Percentiles rank a stretch among this genome's conserved stretches.
Evolutionary conservation across 192 early-diverging fungal genomes (phyloP).

Genomic region (Dissophora globulifera): DNA sequence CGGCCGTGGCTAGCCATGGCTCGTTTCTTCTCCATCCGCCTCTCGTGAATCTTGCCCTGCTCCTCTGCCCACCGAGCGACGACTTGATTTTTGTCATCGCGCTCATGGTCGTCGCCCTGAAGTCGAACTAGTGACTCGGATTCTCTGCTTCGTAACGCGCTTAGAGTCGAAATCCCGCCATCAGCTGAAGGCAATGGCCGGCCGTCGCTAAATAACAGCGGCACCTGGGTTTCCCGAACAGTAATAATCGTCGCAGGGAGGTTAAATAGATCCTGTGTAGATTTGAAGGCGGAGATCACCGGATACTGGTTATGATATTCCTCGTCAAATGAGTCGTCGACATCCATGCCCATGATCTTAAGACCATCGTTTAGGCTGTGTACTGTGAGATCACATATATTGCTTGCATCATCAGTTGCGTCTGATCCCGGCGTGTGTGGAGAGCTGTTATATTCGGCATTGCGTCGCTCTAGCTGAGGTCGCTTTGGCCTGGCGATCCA

Average conservation of each 20-base stretch:
- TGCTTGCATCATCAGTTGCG: background rate
- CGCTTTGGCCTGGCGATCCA: too few relatives aligned
- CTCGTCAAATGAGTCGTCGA: constrained; percentile 24
- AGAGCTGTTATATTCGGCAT: too few relatives aligned
- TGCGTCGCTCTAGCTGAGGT: too few relatives aligned
- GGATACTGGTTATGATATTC: constrained; percentile 30
- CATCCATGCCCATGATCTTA: constrained; percentile 1
- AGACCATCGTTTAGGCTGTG: background rate
- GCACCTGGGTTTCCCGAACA: background rate
- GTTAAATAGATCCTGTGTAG: constrained; percentile 20
- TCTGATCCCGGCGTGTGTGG: background rate
- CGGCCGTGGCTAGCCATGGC: background rate
- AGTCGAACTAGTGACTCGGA: background rate
- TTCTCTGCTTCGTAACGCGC: too few relatives aligned
- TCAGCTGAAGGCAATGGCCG: background rate
- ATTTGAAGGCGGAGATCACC: constrained; percentile 14
- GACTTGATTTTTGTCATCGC: background rate
- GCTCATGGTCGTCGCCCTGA: background rate
- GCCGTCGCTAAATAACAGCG: too few relatives aligned
- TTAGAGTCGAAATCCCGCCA: background rate
- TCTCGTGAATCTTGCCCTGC: constrained; percentile 24
- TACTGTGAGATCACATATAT: background rate
- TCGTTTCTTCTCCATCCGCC: constrained; percentile 13
- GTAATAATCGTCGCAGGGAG: background rate
- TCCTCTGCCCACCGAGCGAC: constrained; percentile 28